These are phyloP conservation scores for Lactarius evosmus DNA, from an alignment of 768 basidiomycete species.

Conservation along the genomic window DNA sequence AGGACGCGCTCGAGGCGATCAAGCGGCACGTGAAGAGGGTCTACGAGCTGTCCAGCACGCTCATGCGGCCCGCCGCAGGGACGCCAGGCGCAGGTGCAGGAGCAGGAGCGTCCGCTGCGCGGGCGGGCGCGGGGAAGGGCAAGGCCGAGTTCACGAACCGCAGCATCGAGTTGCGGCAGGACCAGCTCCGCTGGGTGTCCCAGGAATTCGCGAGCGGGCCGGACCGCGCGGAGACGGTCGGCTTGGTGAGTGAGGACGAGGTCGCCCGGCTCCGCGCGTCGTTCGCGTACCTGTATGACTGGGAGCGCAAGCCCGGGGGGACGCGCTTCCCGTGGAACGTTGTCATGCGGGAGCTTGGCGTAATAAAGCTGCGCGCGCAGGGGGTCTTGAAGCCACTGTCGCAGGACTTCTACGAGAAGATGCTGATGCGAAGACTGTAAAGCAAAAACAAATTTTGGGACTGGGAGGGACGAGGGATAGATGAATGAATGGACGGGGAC, in stretches of 20 bases:
- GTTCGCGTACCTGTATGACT: conserved; percentile 47
- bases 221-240: conserved; percentile 25
- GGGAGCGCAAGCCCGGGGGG: conserved; percentile 20
- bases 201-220: conserved; percentile 40
- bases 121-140: too few species aligned
- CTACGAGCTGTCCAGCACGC: neutral
- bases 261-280: conserved; percentile 46
- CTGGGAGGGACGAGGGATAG: too few species aligned
- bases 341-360: conserved; percentile 50
- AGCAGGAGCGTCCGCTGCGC: neutral
- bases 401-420: conserved; percentile 45
- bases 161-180: conserved; percentile 47
- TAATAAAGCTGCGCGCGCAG: conserved; percentile 48
- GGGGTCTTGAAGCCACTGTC: conserved; percentile 43
- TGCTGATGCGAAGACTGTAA: conserved; percentile 27
- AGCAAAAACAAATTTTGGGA: neutral
- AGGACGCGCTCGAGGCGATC: conserved; percentile 11
- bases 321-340: conserved; percentile 53
- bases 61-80: neutral
- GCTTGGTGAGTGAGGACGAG: conserved; percentile 33
- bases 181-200: conserved; percentile 45
- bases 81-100: neutral
- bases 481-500: neutral
- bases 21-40: conserved; percentile 2
- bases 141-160: conserved; percentile 37